A percentile compares a stretch with the other conserved stretches of the same genome.
Evolutionary conservation across 1,284 basidiomycete genomes (phyloP).

Genomic region (Naganishia liquefaciens): DNA sequence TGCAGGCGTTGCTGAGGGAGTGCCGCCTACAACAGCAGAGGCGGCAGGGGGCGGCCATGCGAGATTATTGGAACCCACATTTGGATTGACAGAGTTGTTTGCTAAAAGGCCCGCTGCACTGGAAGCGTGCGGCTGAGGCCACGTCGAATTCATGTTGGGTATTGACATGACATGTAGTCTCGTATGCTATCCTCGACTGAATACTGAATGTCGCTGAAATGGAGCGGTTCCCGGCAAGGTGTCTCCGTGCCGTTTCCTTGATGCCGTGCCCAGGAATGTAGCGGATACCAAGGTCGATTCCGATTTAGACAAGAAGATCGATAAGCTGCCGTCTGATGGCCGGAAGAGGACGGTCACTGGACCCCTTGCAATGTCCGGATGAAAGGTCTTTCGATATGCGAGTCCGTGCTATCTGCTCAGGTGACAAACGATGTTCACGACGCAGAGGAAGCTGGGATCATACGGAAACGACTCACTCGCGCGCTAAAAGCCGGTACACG

Average conservation of each 20-base stretch:
- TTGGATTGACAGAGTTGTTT: conserved; percentile 6
- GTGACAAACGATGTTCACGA: no score
- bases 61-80: background rate
- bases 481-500: no score
- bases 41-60: conserved; percentile 12
- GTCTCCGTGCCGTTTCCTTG: background rate
- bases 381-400: no score
- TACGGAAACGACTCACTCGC: no score
- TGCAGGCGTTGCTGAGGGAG: background rate
- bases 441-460: no score
- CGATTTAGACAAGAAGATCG: no score
- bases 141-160: conserved; percentile 30
- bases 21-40: background rate
- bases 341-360: no score
- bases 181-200: conserved; percentile 9
- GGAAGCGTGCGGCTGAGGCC: conserved; percentile 25
- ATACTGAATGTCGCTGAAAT: background rate
- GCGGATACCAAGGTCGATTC: no score
- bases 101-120: conserved; percentile 26
- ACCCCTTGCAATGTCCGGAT: no score
- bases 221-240: background rate
- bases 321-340: no score
- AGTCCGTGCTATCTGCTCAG: no score
- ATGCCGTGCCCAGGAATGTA: background rate
- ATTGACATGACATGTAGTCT: conserved; percentile 29